Conservation (phyloP, 176 grass and related monocot genomes). For the Oropetium thomaeum region DNA sequence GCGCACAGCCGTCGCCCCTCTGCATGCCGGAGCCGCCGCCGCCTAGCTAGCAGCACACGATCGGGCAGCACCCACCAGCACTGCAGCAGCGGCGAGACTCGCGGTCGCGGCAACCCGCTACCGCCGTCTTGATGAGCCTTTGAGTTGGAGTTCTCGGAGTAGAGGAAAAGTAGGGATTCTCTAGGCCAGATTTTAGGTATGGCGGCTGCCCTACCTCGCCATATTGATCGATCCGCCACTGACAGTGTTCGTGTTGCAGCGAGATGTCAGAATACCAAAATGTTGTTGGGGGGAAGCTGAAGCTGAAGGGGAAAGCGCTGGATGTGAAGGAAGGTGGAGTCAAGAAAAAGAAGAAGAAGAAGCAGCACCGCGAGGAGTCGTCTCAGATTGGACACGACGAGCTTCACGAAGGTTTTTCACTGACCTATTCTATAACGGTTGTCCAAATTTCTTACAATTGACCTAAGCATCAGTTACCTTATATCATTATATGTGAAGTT, state of each 20-base stretch:
- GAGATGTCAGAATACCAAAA: constrained; percentile 86
- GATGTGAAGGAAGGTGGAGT: constrained; percentile 81
- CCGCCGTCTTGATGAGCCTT: too few species aligned
- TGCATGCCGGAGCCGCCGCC: too few species aligned
- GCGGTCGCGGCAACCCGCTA: too few species aligned
- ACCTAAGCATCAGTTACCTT: neutral
- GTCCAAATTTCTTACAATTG: neutral
- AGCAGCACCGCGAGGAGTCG: constrained; percentile 50
- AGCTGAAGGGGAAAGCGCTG: constrained; percentile 83
- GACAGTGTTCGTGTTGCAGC: constrained; percentile 20
- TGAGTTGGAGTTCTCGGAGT: too few species aligned
- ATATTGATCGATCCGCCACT: too few species aligned
- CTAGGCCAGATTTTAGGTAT: too few species aligned
- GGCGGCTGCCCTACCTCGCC: too few species aligned
- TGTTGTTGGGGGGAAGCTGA: constrained; percentile 72
- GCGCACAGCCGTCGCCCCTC: too few species aligned
- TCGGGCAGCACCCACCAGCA: too few species aligned
- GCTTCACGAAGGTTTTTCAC: constrained; percentile 44
- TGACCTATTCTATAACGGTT: neutral
- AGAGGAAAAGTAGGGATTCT: too few species aligned
- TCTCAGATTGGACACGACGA: constrained; percentile 38
- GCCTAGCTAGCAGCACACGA: too few species aligned
- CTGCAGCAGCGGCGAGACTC: too few species aligned
- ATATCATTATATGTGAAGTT: neutral
- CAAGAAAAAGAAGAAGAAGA: constrained; percentile 87